Base-by-base conservation (phyloP, 1,139 yeast species). In the Neolecta irregularis region DNA sequence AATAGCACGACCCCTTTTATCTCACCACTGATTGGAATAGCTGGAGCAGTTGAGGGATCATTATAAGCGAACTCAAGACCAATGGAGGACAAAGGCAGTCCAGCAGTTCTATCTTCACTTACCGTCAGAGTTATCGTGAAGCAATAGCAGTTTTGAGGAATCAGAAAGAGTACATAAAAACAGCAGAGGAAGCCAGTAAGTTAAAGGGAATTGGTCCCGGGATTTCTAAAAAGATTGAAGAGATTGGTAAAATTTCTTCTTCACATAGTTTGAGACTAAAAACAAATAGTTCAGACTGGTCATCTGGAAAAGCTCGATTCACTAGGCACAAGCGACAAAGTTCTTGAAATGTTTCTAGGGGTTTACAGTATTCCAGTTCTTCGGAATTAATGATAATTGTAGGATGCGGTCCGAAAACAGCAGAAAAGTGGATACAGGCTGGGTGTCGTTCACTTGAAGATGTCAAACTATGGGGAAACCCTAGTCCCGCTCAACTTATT, bases 391-490 rank as follows among this genome's bases (percentile, higher is more conserved):
- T 46, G n/a, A n/a, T n/a, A n/a, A n/a, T n/a, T n/a, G n/a, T n/a
- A n/a, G 74, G 74, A 0, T 71, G 72, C 8, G 79, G 78, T 1
- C 52, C 62, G 1, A 48, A 43, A 8, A 56, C 56, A 2, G 73
- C 77, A 0, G 48, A 53, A 30, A 51, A 56, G 30, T 67, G 73
- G 64, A 54, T 60, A 30, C 41, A 51, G 8, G 46, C 57, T 34
- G 69, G 70, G 1, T 43, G 54, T 15, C 50, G 57, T 8, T 55
- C 64, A 1, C 50, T 71, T 12, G 57, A 58, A 1, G 71, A 68
- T 36, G 55, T 66, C 2, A 32, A 45, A 2, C 41, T 48, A 7
- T 48, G 58, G 29, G 46, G 50, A 1, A 59, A 57, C 35, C 50
- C 63, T 31, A 58, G 58, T 2, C 54, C 53, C 42, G 55, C 55